These are phyloP conservation scores for Penicillium capsulatum DNA, from an alignment of 2,329 filamentous ascomycete species.

Conservation along the genomic window DNA sequence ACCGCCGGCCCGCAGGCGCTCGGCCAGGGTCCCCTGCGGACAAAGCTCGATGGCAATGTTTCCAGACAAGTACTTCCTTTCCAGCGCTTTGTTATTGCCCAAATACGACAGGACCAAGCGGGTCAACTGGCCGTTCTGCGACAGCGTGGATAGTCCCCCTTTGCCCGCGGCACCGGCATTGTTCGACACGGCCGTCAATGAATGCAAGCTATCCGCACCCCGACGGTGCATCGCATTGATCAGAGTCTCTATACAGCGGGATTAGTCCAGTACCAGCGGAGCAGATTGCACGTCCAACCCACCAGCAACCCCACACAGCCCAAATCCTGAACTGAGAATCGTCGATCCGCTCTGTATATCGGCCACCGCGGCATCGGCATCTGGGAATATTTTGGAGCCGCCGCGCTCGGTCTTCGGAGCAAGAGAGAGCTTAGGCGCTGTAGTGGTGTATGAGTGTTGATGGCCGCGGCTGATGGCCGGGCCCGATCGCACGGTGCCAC, in stretches of 20 bases:
- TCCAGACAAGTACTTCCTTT: slow-evolving; percentile 70
- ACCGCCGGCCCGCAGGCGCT: slow-evolving; percentile 63
- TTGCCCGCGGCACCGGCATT: slow-evolving; percentile 69
- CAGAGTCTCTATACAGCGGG: slow-evolving; percentile 66
- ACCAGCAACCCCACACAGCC: slow-evolving; percentile 73
- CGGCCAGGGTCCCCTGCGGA: slow-evolving; percentile 57
- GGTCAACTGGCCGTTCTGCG: slow-evolving; percentile 65
- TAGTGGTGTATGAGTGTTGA: slow-evolving; percentile 22
- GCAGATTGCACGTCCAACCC: slow-evolving; percentile 19
- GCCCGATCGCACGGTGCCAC: slow-evolving; percentile 13
- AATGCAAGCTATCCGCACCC: slow-evolving; percentile 52
- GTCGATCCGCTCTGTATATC: slow-evolving; percentile 67
- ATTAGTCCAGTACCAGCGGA: neutral
- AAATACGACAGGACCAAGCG: slow-evolving; percentile 72
- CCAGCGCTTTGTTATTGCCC: slow-evolving; percentile 71
- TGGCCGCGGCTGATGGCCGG: slow-evolving; percentile 3
- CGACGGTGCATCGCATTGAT: slow-evolving; percentile 63
- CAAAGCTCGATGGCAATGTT: slow-evolving; percentile 71
- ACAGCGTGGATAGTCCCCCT: slow-evolving; percentile 64
- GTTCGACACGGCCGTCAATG: slow-evolving; percentile 73
- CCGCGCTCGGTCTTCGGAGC: slow-evolving; percentile 30
- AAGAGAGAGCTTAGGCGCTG: slow-evolving; percentile 14
- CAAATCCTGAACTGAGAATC: slow-evolving; percentile 73
- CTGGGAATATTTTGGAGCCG: slow-evolving; percentile 36
- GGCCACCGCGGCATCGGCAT: slow-evolving; percentile 61